Percentiles rank a stretch among this genome's conserved stretches.
These are phyloP conservation scores for Lepraria neglecta DNA, from an alignment of 495 filamentous ascomycete species.

Conservation along the genomic window DNA sequence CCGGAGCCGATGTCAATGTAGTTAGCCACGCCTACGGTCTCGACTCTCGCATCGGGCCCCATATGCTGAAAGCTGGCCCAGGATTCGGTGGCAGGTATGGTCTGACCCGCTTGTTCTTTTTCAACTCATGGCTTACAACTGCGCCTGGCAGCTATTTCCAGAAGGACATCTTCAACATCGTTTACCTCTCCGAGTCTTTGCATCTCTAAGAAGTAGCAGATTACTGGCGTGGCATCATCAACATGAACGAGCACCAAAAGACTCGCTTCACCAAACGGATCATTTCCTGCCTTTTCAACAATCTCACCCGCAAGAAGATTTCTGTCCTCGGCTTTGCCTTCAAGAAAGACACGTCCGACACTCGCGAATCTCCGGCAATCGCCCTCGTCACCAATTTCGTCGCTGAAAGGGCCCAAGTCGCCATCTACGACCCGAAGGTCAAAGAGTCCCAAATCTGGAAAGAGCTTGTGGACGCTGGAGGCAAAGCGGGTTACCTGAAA, in stretches of 20 bases:
- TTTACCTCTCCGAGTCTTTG: slow-evolving; percentile 65
- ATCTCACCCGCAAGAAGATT: slow-evolving; percentile 64
- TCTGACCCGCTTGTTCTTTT: slow-evolving; percentile 19
- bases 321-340: slow-evolving; percentile 72
- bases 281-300: slow-evolving; percentile 60
- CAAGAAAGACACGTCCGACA: slow-evolving; percentile 77
- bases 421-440: slow-evolving; percentile 71
- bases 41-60: slow-evolving; percentile 63
- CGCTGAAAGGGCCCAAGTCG: slow-evolving; percentile 57
- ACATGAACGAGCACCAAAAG: slow-evolving; percentile 73
- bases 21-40: slow-evolving; percentile 62
- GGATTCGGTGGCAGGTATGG: slow-evolving; percentile 62
- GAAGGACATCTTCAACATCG: slow-evolving; percentile 72
- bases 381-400: slow-evolving; percentile 59
- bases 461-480: slow-evolving; percentile 32
- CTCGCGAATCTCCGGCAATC: slow-evolving; percentile 64
- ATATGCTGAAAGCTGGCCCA: slow-evolving; percentile 70
- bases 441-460: slow-evolving; percentile 41
- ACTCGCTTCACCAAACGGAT: slow-evolving; percentile 59
- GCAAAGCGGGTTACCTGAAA: slow-evolving; percentile 21
- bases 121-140: slow-evolving; percentile 11
- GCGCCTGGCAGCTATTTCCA: slow-evolving; percentile 45
- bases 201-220: slow-evolving; percentile 65
- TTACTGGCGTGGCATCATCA: slow-evolving; percentile 68
- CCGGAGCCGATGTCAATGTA: slow-evolving; percentile 70